A percentile compares a stretch with the other conserved stretches of the same genome.
phyloP scores from a whole-genome alignment of 495 filamentous ascomycete species.

The Cercophora newfieldiana region DNA sequence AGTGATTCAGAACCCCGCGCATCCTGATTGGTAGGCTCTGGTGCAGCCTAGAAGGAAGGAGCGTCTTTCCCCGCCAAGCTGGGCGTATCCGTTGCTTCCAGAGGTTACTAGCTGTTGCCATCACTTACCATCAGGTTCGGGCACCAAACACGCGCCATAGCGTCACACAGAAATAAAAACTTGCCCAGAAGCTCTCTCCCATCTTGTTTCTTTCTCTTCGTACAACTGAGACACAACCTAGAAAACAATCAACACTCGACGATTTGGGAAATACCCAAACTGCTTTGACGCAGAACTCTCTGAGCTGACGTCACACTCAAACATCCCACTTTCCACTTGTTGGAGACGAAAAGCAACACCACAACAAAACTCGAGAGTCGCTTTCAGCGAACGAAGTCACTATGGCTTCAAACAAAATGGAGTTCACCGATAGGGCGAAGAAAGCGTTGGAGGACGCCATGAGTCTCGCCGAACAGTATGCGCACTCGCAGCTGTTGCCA shows the following conservation, averaged over 20 bases:
- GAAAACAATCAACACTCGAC: background rate
- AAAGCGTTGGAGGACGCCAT: conserved; percentile 85
- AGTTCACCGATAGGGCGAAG: conserved; percentile 90
- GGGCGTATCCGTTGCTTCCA: conserved; percentile 16
- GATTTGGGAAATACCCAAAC: background rate
- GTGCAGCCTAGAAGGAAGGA: background rate
- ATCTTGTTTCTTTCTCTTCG: conserved; percentile 3
- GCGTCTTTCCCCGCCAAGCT: conserved; percentile 10
- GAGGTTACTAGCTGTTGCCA: conserved; percentile 19
- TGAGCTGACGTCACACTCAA: conserved; percentile 28
- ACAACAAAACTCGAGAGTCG: conserved; percentile 5
- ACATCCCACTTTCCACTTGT: conserved; percentile 1
- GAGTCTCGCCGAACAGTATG: conserved; percentile 78
- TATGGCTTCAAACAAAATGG: conserved; percentile 61
- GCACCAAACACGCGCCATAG: conserved; percentile 21
- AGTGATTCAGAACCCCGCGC: background rate
- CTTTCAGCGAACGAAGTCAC: conserved; percentile 22
- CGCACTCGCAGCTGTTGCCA: conserved; percentile 85
- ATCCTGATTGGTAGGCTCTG: background rate
- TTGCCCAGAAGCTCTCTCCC: background rate
- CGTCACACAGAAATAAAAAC: conserved; percentile 24
- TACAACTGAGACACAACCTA: background rate
- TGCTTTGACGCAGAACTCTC: conserved; percentile 11
- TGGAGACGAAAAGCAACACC: conserved; percentile 2
- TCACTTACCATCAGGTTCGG: conserved; percentile 10